Evolutionary conservation across 163 green algal species (phyloP), one percentile per base, ranked within the genome.

Genomic region (Scenedesmus sp.): DNA sequence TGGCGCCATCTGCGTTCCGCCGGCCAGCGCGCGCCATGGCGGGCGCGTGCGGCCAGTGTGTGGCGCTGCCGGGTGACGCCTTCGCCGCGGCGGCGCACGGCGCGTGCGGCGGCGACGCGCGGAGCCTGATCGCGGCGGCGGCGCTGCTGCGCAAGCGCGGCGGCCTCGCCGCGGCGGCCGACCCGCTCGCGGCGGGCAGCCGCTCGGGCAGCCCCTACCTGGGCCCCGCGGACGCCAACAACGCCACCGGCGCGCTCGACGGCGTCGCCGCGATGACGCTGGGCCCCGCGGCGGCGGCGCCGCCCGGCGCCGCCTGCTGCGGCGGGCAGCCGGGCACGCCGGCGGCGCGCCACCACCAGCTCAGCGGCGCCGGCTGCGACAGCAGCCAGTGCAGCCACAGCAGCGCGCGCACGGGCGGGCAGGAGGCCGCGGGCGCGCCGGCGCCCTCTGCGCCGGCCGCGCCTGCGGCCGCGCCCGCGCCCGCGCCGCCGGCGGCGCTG

Each of bases 331-430:
- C 44, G 28, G 29, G 45, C 58, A 66, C 58, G 26, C 18, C 28
- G 64, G n/a, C n/a, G n/a, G n/a, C n/a, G n/a, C n/a, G n/a, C n/a
- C 60, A 29, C 33, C 42, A 70, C 22, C 26, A 47, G 24, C 39
- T 4, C 26, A 42, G 54, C 24, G 22, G 54, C 36, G 51, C 17
- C 5, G 18, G n/a, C 11, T 75, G 66, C 53, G 65, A 26, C 24
- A 48, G 63, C 31, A 77, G 69, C 54, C 53, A 77, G 53, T 58
- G 69, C 54, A 77, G 69, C 42, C 69, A 77, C 54, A 77, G 31
- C 28, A 77, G 69, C 15, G 36, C 45, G 45, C 53, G 29, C 34
- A 65, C 22, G 11, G 50, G 44, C 2, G 11, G 36, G 36, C 24
- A 60, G 24, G 44, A 42, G 44, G 63, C 42, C 39, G 7, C 39